Percentiles rank a stretch among this genome's conserved stretches.
These are phyloP conservation scores for Cryptococcus floricola DNA, from an alignment of 1,284 basidiomycete genomes.

Conservation along the genomic window DNA sequence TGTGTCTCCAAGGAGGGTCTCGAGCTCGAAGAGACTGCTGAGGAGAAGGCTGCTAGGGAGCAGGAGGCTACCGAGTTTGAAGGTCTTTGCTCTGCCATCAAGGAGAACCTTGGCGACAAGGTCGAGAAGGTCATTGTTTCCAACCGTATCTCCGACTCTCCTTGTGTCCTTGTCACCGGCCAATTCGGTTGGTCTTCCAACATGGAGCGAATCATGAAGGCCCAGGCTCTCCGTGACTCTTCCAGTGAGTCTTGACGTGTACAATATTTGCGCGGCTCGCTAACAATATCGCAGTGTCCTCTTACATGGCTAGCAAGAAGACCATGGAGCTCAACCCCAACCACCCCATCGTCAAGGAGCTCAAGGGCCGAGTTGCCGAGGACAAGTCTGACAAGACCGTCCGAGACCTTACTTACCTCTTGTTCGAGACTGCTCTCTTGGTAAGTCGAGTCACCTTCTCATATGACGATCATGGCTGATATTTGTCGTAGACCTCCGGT, in stretches of 20 bases:
- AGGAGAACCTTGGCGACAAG: constrained; percentile 98
- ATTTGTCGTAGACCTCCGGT: constrained; percentile 61
- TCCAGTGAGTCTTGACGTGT: constrained; percentile 54
- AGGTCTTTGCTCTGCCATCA: constrained; percentile 90
- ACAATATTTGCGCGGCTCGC: not conserved
- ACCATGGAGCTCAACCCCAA: constrained; percentile 94
- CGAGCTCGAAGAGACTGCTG: constrained; percentile 97
- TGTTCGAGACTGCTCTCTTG: constrained; percentile 93
- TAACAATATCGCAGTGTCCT: constrained; percentile 70
- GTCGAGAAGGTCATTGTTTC: constrained; percentile 99
- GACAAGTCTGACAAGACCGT: constrained; percentile 99
- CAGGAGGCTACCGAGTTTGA: constrained; percentile 78
- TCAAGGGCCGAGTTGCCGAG: constrained; percentile 88
- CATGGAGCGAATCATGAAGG: constrained; percentile 99
- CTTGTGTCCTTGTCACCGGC: constrained; percentile 94
- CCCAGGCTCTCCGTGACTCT: constrained; percentile 95
- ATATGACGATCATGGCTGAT: not conserved
- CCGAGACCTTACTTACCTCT: constrained; percentile 87
- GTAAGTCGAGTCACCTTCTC: constrained; percentile 23
- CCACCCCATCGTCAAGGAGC: constrained; percentile 94
- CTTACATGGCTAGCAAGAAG: constrained; percentile 99
- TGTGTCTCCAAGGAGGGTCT: constrained; percentile 99
- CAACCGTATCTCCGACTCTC: constrained; percentile 94
- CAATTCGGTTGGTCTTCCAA: constrained; percentile 99
- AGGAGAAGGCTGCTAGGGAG: constrained; percentile 92